phyloP scores from a whole-genome alignment of 2,329 filamentous ascomycete genomes.

The Fusarium pseudonygamai region DNA sequence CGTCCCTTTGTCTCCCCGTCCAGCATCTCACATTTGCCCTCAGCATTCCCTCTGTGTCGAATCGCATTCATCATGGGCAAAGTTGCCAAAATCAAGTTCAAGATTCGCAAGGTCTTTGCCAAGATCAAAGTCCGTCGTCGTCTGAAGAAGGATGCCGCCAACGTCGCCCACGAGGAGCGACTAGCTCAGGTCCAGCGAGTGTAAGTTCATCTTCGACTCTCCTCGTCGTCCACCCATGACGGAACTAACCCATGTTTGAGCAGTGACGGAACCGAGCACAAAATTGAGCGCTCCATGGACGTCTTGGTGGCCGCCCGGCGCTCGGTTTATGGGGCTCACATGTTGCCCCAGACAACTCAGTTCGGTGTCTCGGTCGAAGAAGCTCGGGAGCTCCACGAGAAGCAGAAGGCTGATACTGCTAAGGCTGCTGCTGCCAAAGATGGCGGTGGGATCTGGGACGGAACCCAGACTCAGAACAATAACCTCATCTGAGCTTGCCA shows the following conservation, averaged over 20 bases:
- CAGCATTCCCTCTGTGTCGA: neutral
- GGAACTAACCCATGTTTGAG: neutral
- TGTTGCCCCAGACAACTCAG: accelerated
- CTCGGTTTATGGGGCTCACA: accelerated
- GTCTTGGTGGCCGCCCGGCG: accelerated
- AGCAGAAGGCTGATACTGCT: accelerated
- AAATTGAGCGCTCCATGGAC: accelerated
- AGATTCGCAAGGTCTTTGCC: accelerated
- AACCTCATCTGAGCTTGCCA: too few relatives aligned
- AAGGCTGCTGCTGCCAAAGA: accelerated
- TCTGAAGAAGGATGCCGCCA: neutral
- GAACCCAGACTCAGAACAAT: too few relatives aligned
- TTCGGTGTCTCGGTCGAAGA: accelerated
- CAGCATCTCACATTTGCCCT: conserved; percentile 1
- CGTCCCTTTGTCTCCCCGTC: neutral
- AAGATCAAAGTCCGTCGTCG: neutral
- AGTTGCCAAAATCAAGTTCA: accelerated
- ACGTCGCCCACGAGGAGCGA: neutral
- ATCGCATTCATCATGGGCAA: accelerated
- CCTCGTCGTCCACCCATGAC: neutral
- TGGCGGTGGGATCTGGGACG: neutral
- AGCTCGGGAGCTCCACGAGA: accelerated
- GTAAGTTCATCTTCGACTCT: conserved; percentile 16
- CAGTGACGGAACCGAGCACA: accelerated
- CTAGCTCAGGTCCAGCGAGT: accelerated